Conservation (phyloP, 2,329 filamentous ascomycete species). For the Coniochaeta prunicola region DNA sequence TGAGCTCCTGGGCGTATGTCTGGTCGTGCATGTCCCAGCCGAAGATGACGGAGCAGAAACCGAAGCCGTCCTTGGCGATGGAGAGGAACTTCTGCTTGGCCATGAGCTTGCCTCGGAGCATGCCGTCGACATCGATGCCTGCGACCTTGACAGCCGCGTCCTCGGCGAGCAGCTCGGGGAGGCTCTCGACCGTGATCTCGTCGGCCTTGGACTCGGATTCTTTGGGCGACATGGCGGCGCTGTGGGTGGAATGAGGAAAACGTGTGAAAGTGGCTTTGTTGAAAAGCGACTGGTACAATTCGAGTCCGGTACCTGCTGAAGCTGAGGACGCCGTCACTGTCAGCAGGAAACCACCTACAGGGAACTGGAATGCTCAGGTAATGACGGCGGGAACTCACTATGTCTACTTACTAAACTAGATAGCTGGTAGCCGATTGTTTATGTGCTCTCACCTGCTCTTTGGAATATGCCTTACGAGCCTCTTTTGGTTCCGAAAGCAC, state of each 20-base stretch:
- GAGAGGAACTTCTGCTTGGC: slow-evolving; percentile 90
- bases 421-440: no score
- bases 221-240: slow-evolving; percentile 6
- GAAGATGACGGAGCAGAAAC: slow-evolving; percentile 91
- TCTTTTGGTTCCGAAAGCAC: not conserved
- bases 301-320: no score
- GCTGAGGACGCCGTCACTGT: no score
- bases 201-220: not conserved
- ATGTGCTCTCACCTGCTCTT: not conserved
- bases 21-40: slow-evolving; percentile 97
- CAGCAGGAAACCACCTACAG: no score
- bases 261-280: not conserved
- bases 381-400: no score
- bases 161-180: slow-evolving; percentile 59
- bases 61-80: slow-evolving; percentile 73
- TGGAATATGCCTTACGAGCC: not conserved
- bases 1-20: slow-evolving; percentile 79
- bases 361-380: no score
- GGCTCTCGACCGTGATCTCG: slow-evolving; percentile 51
- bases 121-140: slow-evolving; percentile 80
- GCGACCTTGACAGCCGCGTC: slow-evolving; percentile 82
- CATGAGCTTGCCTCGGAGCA: slow-evolving; percentile 82
- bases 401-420: no score
- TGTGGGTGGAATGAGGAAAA: not conserved
- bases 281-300: no score